Percentiles rank a stretch among this genome's conserved stretches.
These are phyloP conservation scores for Cryphonectria radicalis DNA, from an alignment of 2,329 filamentous ascomycete genomes.

Conservation along the genomic window DNA sequence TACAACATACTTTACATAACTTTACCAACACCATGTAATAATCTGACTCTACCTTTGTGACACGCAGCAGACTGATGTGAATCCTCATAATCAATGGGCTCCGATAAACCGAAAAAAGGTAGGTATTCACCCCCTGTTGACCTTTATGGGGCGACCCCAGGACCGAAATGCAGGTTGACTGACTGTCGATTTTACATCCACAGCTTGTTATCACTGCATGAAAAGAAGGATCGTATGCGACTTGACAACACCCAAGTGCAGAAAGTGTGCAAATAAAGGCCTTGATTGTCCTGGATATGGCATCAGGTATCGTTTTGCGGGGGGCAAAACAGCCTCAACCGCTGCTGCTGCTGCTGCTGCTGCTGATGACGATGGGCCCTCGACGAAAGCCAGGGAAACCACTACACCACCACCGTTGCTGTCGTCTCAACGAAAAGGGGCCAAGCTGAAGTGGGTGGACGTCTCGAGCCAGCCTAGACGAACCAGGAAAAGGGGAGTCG, in stretches of 20 bases:
- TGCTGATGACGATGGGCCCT: background rate
- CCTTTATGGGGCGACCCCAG: background rate
- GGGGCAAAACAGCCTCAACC: conserved; percentile 7
- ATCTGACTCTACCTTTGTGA: background rate
- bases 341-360: background rate
- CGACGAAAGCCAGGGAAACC: background rate
- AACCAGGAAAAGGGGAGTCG: background rate
- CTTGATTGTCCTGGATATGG: conserved; percentile 29
- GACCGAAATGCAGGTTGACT: conserved; percentile 6
- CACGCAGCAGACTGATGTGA: background rate
- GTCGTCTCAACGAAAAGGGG: background rate
- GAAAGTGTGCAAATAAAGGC: conserved; percentile 26
- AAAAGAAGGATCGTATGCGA: conserved; percentile 30
- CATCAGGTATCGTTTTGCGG: conserved; percentile 26
- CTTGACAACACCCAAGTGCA: conserved; percentile 24
- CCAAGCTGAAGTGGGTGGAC: conserved; percentile 23
- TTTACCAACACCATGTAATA: background rate
- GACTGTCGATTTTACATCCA: conserved; percentile 1
- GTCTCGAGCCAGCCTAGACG: conserved; percentile 10
- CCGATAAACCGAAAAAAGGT: conserved; percentile 26
- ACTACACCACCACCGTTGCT: background rate
- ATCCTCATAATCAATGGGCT: conserved; percentile 4
- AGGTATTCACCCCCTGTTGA: background rate
- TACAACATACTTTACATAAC: too few species aligned
- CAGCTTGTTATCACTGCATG: conserved; percentile 28